Evolutionary conservation across 768 basidiomycete species (phyloP), one percentile per base, ranked within the genome.

Genomic region (Hemileccinum impolitum): DNA sequence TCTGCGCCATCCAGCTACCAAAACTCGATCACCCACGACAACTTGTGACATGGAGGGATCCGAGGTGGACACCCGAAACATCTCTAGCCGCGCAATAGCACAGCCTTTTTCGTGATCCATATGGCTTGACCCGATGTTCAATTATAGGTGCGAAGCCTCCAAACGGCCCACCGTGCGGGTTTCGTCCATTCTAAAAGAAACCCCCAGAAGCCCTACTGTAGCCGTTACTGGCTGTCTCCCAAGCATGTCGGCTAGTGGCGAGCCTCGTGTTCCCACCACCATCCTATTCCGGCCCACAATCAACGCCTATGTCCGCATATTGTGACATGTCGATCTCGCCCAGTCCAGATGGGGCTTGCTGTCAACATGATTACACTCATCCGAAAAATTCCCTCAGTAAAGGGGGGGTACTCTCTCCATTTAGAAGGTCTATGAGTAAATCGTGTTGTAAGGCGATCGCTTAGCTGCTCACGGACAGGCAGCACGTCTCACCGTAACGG

Each of bases 291-390:
- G 36, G 25, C 34, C 45, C 15, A 19, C 50, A 52, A 58, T 59
- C 63, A 53, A 51, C 54, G 51, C 46, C 31, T 32, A 56, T 47
- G 48, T 50, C 62, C 62, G 50, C 58, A 54, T 34, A 44, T 39
- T 40, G 40, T 59, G 53, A 52, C 52, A 52, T 14, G 62, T 61
- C 56, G 61, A 63, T 62, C 60, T 45, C 45, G 9, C 31, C 26
- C 31, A 8, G 21, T 51, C 40, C 45, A 44, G 50, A 31, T 42
- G 34, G 9, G 28, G 19, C 31, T 42, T 15, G 7, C 43, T 40
- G 26, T 46, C 47, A 43, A 23, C 23, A 6, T 23, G 28, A 30
- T 30, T 30, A 30, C 9, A 30, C 28, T 30, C 28, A 4, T 30
- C 11, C 28, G 28, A 9, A 34, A 19, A n/a, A 21, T 15, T 21